phyloP scores from a whole-genome alignment of 108 stramenopile species.

The Nitzschia palea region DNA sequence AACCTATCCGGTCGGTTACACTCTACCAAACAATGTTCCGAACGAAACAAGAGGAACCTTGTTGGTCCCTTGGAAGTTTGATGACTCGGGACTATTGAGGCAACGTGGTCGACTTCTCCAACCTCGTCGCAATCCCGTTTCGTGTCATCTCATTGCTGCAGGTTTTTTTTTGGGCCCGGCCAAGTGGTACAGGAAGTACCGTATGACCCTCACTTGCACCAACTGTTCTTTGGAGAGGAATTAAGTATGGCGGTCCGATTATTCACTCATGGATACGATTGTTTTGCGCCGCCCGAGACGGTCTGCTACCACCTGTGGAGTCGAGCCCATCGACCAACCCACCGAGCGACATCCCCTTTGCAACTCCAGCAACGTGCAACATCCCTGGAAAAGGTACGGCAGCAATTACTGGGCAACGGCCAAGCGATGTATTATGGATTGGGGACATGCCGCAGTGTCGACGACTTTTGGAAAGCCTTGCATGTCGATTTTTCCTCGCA shows the following conservation, averaged over 20 bases:
- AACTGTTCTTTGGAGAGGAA: constrained; percentile 92
- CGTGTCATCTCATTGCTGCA: constrained; percentile 80
- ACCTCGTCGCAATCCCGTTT: constrained; percentile 21
- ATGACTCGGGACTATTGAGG: constrained; percentile 53
- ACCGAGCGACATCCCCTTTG: neutral
- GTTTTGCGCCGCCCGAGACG: constrained; percentile 68
- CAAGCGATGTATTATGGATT: constrained; percentile 23
- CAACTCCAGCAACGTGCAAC: neutral
- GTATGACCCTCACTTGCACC: constrained; percentile 66
- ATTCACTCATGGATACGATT: constrained; percentile 76
- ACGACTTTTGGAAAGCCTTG: constrained; percentile 44
- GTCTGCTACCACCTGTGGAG: constrained; percentile 86
- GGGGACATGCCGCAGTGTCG: constrained; percentile 37
- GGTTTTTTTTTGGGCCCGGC: constrained; percentile 80
- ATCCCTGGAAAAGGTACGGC: constrained; percentile 7
- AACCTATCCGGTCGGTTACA: constrained; percentile 81
- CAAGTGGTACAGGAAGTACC: constrained; percentile 56
- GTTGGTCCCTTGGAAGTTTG: constrained; percentile 75
- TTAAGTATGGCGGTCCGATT: constrained; percentile 80
- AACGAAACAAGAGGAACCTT: constrained; percentile 57
- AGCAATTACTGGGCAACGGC: constrained; percentile 22
- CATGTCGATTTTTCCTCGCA: constrained; percentile 45
- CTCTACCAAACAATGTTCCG: constrained; percentile 49
- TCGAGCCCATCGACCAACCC: constrained; percentile 49
- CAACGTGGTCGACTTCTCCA: constrained; percentile 62